These are phyloP conservation scores for Uronychia binucleata DNA, from an alignment of 73 alveolate genomes.

Conservation along the genomic window DNA sequence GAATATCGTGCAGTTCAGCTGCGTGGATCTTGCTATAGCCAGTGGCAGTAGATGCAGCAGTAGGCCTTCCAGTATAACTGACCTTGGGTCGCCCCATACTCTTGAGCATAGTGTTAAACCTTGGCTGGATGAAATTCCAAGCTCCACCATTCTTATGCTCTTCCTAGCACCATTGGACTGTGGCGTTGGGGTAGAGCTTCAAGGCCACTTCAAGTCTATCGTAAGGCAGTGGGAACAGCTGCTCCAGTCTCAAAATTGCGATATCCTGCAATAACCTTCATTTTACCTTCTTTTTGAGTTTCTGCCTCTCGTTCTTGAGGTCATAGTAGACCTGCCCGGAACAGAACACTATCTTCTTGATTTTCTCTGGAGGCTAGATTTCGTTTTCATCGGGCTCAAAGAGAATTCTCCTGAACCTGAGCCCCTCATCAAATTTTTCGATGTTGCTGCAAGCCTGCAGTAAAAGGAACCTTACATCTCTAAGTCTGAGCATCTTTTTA, in stretches of 20 bases:
- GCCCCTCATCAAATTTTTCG: constrained; percentile 66
- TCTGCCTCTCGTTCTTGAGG: constrained; percentile 59
- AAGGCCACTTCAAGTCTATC: constrained; percentile 70
- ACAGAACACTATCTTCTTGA: constrained; percentile 77
- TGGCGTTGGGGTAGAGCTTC: constrained; percentile 73
- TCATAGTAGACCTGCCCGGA: constrained; percentile 86
- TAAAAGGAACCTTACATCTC: too few species aligned
- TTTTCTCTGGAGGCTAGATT: constrained; percentile 44
- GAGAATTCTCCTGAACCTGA: constrained; percentile 56
- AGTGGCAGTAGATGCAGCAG: constrained; percentile 87
- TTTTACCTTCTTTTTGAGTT: constrained; percentile 23
- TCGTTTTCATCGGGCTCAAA: constrained; percentile 23
- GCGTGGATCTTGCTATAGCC: constrained; percentile 81
- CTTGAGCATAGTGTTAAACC: constrained; percentile 59
- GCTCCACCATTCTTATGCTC: constrained; percentile 84
- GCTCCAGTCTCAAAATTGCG: constrained; percentile 91
- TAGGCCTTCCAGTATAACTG: constrained; percentile 71
- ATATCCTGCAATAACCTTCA: constrained; percentile 56
- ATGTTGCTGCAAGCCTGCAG: constrained; percentile 64
- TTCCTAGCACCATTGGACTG: constrained; percentile 76
- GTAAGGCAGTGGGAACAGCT: constrained; percentile 94
- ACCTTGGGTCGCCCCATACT: constrained; percentile 30
- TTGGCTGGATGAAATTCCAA: constrained; percentile 73
- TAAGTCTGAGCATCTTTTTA: constrained; percentile 81
- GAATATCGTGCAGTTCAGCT: too few species aligned